Evolutionary conservation across 345 rosid species (phyloP), one percentile per base, ranked within the genome.

Genomic region (Brassica incana): DNA sequence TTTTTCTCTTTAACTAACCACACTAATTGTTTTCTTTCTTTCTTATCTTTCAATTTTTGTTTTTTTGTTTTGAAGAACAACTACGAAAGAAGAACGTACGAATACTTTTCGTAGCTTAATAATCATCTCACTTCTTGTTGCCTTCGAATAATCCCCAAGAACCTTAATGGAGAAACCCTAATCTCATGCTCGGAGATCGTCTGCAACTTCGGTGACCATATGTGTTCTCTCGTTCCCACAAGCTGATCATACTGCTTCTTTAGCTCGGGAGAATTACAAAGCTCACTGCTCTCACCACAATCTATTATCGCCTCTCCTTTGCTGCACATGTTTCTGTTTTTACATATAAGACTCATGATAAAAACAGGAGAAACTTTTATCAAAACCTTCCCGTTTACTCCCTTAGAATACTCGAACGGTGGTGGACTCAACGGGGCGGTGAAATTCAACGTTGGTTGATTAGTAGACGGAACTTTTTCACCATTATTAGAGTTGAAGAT

Each of bases 191-290:
- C 97, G 0, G 92, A 84, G 59, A 94, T 92, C 7, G 98, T 90
- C 80, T 94, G 91, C 56, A 92, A 87, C 72, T 88, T 90, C 0
- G 98, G 97, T 56, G 97, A 94, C 98, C 97, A 92, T 8, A 88
- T 54, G 56, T 94, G 90, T 27, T 83, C 95, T 77, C 76, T 90
- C 15, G 87, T 78, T 66, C 97, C 87, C 8, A 92, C 98, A 12
- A 94, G 83, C 80, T 78, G 88, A 38, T 87, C 91, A 65, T 94
- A 94, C 12, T 90, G 97, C 78, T 92, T 94, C 88, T 90, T 85
- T 89, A 94, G 73, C 85, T 94, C 97, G n/a, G 97, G 97, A 2
- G 97, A 90, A 82, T 89, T 89, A 69, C 98, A 94, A 67, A 94
- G 88, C 76, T 80, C 81, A 14, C 77, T 76, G 52, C 33, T 66